Conservation (phyloP, 805 yeast species). For the Yarrowia divulgata region DNA sequence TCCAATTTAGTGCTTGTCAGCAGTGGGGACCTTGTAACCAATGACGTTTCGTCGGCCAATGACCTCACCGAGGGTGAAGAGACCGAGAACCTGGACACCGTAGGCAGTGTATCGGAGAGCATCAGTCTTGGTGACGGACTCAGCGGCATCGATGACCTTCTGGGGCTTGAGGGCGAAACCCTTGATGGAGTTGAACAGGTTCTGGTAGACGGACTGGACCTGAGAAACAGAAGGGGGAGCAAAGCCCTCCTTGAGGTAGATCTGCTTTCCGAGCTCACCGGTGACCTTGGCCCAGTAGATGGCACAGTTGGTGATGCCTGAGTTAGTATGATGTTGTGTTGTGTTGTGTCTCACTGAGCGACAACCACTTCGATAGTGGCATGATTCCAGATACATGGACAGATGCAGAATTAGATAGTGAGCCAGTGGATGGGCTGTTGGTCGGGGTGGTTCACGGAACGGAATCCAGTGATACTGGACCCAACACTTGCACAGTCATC, state of each 20-base stretch:
- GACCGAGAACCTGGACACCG: conserved; percentile 84
- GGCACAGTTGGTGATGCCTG: conserved; percentile 58
- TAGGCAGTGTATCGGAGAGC: conserved; percentile 73
- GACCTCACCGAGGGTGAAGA: conserved; percentile 93
- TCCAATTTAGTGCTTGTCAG: conserved; percentile 37
- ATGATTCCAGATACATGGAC: neutral
- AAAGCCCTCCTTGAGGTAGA: conserved; percentile 89
- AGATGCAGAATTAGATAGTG: neutral
- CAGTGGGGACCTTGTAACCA: conserved; percentile 62
- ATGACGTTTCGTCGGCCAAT: conserved; percentile 93
- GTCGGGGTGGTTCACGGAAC: neutral
- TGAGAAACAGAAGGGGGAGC: conserved; percentile 86
- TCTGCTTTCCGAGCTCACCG: conserved; percentile 72
- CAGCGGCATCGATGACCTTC: conserved; percentile 58
- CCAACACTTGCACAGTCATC: neutral
- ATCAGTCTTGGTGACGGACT: conserved; percentile 61
- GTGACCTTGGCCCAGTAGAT: conserved; percentile 79
- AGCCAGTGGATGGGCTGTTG: too few relatives aligned
- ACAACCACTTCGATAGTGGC: neutral
- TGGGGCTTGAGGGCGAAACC: conserved; percentile 65
- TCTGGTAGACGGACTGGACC: conserved; percentile 75
- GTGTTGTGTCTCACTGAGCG: too few relatives aligned
- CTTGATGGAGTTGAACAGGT: conserved; percentile 50
- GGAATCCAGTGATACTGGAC: neutral
- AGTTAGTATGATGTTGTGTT: neutral